phyloP scores from a whole-genome alignment of 1,284 basidiomycete species.

The Boletus sp. region DNA sequence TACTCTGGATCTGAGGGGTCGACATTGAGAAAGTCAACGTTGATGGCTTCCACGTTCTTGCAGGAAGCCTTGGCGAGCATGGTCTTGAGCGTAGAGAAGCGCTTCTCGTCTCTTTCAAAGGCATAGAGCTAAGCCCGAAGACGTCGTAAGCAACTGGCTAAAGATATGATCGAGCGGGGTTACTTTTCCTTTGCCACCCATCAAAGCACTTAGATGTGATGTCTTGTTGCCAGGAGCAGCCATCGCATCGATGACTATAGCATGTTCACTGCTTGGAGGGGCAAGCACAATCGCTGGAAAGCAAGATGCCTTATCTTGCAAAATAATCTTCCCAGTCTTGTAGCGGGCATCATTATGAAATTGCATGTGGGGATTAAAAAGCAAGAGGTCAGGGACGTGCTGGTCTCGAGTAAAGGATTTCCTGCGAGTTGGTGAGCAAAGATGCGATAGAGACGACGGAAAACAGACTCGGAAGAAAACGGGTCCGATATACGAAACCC shows the following conservation, averaged over 20 bases:
- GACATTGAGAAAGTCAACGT: slow-evolving; percentile 75
- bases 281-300: slow-evolving; percentile 85
- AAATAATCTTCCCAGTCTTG: slow-evolving; percentile 74
- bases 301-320: slow-evolving; percentile 98
- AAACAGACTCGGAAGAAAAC: slow-evolving; percentile 47
- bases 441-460: neutral
- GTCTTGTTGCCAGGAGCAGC: slow-evolving; percentile 99
- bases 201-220: slow-evolving; percentile 85
- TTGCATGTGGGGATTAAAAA: slow-evolving; percentile 64
- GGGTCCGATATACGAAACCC: slow-evolving; percentile 54
- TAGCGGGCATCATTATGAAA: slow-evolving; percentile 66
- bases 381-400: slow-evolving; percentile 78
- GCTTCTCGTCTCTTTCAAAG: slow-evolving; percentile 77
- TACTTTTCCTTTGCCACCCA: slow-evolving; percentile 78
- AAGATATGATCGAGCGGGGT: slow-evolving; percentile 10
- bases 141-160: slow-evolving; percentile 8
- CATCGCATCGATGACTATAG: slow-evolving; percentile 87
- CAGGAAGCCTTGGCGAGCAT: slow-evolving; percentile 84
- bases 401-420: slow-evolving; percentile 66
- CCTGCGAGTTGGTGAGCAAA: slow-evolving; percentile 31
- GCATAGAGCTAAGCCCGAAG: slow-evolving; percentile 61
- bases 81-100: slow-evolving; percentile 75
- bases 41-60: slow-evolving; percentile 68
- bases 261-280: slow-evolving; percentile 48
- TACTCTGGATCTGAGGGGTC: slow-evolving; percentile 64